Evolutionary conservation across 176 grass and related monocot genomes (phyloP).

Genomic region (Themeda triandra): DNA sequence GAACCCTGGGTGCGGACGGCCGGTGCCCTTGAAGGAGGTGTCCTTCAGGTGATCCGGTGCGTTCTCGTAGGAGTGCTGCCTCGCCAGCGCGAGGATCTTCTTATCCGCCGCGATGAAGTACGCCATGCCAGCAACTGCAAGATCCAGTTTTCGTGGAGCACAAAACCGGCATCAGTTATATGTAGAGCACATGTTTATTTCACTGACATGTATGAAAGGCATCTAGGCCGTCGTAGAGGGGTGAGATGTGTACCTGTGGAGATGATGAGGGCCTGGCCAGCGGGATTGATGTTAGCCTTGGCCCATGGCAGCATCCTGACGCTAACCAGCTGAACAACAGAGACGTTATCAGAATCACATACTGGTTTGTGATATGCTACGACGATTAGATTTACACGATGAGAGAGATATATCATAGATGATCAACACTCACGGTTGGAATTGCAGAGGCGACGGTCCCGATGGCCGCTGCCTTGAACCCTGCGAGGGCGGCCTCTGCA

Average conservation of each 20-base stretch:
- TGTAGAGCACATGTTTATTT: not conserved
- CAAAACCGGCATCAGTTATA: not conserved
- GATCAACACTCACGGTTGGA: slow-evolving; percentile 44
- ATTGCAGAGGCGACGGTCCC: slow-evolving; percentile 58
- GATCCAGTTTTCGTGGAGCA: not conserved
- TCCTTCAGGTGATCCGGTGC: not conserved
- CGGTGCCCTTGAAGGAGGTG: not conserved
- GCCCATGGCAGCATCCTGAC: slow-evolving; percentile 77
- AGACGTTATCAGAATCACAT: not conserved
- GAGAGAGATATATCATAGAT: too few relatives aligned
- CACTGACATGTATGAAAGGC: not conserved
- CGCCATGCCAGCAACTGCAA: slow-evolving; percentile 13
- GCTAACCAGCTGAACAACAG: slow-evolving; percentile 46
- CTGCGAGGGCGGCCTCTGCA: slow-evolving; percentile 66
- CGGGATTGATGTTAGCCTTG: slow-evolving; percentile 52
- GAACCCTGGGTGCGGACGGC: not conserved
- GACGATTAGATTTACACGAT: not conserved
- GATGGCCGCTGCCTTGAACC: slow-evolving; percentile 57
- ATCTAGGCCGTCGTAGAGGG: not conserved
- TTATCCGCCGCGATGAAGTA: slow-evolving; percentile 41
- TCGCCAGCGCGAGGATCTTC: slow-evolving; percentile 30
- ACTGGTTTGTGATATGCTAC: not conserved
- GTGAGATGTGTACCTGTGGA: slow-evolving; percentile 13
- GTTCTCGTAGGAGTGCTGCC: not conserved
- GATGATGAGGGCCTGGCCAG: slow-evolving; percentile 71